A percentile compares a stretch with the other conserved stretches of the same genome.
Conservation (phyloP, 257 asterid genomes). For the Vinca minor region DNA sequence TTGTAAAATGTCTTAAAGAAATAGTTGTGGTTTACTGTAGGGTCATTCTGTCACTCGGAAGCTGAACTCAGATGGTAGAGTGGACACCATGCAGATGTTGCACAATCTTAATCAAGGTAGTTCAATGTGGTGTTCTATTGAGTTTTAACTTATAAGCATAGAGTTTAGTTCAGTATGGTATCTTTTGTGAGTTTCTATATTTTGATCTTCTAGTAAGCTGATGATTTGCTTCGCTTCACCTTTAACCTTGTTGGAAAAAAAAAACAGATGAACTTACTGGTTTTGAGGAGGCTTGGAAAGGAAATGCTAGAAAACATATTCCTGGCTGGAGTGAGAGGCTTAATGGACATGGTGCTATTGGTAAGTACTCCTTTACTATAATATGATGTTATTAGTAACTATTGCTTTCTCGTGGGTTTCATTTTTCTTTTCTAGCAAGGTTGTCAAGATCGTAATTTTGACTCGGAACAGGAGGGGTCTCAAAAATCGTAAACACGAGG, state of each 20-base stretch:
- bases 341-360: conserved; percentile 26
- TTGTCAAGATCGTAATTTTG: too few relatives aligned
- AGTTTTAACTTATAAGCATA: not conserved
- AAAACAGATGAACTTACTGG: conserved; percentile 52
- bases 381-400: conserved; percentile 32
- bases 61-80: conserved; percentile 74
- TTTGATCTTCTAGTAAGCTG: conserved; percentile 6
- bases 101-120: conserved; percentile 83
- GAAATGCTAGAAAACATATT: conserved; percentile 51
- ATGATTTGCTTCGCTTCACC: conserved; percentile 9
- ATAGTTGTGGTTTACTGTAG: conserved; percentile 27
- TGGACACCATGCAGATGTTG: conserved; percentile 69
- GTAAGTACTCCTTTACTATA: conserved; percentile 25
- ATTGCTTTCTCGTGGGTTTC: not conserved
- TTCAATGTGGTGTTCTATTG: not conserved
- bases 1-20: conserved; percentile 10
- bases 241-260: conserved; percentile 9
- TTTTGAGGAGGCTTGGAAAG: conserved; percentile 76
- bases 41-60: conserved; percentile 84
- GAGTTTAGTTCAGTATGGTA: not conserved
- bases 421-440: not conserved
- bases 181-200: not conserved
- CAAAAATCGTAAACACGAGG: too few relatives aligned
- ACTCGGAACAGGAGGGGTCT: too few relatives aligned
- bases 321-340: conserved; percentile 45